Percentiles rank a stretch among this genome's conserved stretches.
Conservation (phyloP, 2,329 filamentous ascomycete species). For the Ascosphaera acerosa region DNA sequence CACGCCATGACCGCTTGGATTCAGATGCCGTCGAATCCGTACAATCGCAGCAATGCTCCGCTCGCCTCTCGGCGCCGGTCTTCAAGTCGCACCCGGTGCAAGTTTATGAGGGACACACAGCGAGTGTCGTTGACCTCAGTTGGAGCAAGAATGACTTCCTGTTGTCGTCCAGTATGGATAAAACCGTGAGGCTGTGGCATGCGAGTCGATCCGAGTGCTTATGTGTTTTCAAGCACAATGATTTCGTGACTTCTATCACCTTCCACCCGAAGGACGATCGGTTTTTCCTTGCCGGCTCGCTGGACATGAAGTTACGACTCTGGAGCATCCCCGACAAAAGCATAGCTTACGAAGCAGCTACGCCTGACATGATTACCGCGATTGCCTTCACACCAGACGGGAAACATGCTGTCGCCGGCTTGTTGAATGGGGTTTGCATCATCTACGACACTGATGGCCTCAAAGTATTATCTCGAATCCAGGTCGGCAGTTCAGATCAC, state of each 20-base stretch:
- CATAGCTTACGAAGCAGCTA: conserved; percentile 56
- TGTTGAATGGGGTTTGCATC: conserved; percentile 58
- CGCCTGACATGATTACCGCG: conserved; percentile 76
- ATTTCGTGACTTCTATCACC: conserved; percentile 81
- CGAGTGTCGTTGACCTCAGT: conserved; percentile 70
- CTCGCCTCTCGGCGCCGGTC: conserved; percentile 65
- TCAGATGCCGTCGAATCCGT: conserved; percentile 40
- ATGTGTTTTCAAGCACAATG: conserved; percentile 80
- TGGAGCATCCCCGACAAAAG: conserved; percentile 96
- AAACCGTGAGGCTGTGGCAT: conserved; percentile 89
- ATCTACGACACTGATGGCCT: conserved; percentile 87
- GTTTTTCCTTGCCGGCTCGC: conserved; percentile 82
- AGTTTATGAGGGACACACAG: conserved; percentile 62
- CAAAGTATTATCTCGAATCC: conserved; percentile 60
- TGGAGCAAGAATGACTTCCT: conserved; percentile 99
- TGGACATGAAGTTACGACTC: conserved; percentile 65
- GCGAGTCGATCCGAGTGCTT: conserved; percentile 62
- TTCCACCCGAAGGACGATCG: conserved; percentile 90
- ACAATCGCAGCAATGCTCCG: conserved; percentile 24
- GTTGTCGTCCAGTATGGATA: conserved; percentile 91
- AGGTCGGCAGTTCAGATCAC: conserved; percentile 76
- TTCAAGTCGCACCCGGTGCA: conserved; percentile 55
- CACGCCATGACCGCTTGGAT: conserved; percentile 46
- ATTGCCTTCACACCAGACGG: conserved; percentile 88
- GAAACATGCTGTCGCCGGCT: conserved; percentile 67